A percentile compares a stretch with the other conserved stretches of the same genome.
phyloP scores from a whole-genome alignment of 805 yeast genomes.

The Cyberlindnera maclurae region DNA sequence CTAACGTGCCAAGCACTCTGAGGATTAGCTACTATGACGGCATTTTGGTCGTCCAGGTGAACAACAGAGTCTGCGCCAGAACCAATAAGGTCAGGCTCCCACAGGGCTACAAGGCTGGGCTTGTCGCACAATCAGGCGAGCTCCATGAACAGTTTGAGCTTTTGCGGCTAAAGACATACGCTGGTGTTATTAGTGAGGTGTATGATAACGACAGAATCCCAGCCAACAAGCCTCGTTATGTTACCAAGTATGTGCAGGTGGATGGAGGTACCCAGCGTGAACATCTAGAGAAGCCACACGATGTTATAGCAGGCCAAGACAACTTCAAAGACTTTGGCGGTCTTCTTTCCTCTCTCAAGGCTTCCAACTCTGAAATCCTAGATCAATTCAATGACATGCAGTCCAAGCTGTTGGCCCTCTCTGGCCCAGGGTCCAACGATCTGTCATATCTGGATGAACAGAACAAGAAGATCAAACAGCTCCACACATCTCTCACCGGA shows the following conservation, averaged over 20 bases:
- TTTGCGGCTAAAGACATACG: conserved; percentile 49
- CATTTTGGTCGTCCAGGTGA: conserved; percentile 58
- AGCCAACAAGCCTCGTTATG: conserved; percentile 39
- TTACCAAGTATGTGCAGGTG: conserved; percentile 32
- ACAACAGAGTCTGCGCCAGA: conserved; percentile 64
- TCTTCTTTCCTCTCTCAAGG: conserved; percentile 11
- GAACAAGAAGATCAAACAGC: conserved; percentile 9
- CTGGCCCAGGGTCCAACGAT: conserved; percentile 11
- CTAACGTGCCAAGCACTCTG: conserved; percentile 64
- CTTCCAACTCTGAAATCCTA: conserved; percentile 15
- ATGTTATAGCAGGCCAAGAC: neutral
- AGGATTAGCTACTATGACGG: conserved; percentile 51
- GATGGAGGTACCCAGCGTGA: conserved; percentile 25
- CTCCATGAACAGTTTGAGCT: conserved; percentile 58
- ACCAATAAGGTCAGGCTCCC: conserved; percentile 48
- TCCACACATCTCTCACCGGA: conserved; percentile 1
- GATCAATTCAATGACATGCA: conserved; percentile 11
- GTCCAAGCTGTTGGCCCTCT: conserved; percentile 13
- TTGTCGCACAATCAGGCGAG: conserved; percentile 40
- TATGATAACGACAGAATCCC: conserved; percentile 47
- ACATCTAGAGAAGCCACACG: conserved; percentile 8
- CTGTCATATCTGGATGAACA: conserved; percentile 18
- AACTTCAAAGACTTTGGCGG: conserved; percentile 1
- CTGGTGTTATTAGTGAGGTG: conserved; percentile 46
- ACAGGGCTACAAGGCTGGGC: conserved; percentile 40